Evolutionary conservation across 2,329 filamentous ascomycete genomes (phyloP).

Genomic region (Pseudohalonectria lignicola): DNA sequence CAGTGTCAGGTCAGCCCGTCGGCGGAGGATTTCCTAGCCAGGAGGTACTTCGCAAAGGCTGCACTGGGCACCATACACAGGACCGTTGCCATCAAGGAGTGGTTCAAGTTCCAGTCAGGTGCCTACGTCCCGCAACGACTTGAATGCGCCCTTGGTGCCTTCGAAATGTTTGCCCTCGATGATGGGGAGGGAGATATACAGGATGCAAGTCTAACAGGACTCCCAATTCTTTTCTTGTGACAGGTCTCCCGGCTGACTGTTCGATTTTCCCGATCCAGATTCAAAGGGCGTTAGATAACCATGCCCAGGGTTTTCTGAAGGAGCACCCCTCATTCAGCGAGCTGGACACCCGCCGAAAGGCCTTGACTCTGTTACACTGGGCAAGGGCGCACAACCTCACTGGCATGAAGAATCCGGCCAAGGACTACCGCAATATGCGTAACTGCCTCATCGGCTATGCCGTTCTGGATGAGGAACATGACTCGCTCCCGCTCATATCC

Average conservation of each 20-base stretch:
- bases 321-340: constrained; percentile 40
- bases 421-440: constrained; percentile 65
- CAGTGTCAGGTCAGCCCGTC: constrained; percentile 50
- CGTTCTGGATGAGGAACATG: constrained; percentile 59
- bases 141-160: constrained; percentile 54
- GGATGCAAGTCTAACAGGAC: constrained; percentile 53
- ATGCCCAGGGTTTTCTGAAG: constrained; percentile 44
- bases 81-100: constrained; percentile 65
- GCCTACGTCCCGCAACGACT: constrained; percentile 12
- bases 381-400: constrained; percentile 57
- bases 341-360: constrained; percentile 54
- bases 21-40: constrained; percentile 64
- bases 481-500: constrained; percentile 77
- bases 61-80: constrained; percentile 74
- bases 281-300: constrained; percentile 43
- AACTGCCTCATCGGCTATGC: constrained; percentile 85
- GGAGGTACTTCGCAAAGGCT: constrained; percentile 66
- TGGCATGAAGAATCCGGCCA: constrained; percentile 53
- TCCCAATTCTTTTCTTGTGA: too few species aligned
- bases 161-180: constrained; percentile 80
- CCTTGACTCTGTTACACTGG: constrained; percentile 57
- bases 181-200: constrained; percentile 63
- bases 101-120: constrained; percentile 44
- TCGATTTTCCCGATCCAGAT: too few species aligned
- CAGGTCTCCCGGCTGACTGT: too few species aligned